Percentiles rank a stretch among this genome's conserved stretches.
Evolutionary conservation across 108 stramenopile species (phyloP).

Genomic region (Cyclotella atomus): DNA sequence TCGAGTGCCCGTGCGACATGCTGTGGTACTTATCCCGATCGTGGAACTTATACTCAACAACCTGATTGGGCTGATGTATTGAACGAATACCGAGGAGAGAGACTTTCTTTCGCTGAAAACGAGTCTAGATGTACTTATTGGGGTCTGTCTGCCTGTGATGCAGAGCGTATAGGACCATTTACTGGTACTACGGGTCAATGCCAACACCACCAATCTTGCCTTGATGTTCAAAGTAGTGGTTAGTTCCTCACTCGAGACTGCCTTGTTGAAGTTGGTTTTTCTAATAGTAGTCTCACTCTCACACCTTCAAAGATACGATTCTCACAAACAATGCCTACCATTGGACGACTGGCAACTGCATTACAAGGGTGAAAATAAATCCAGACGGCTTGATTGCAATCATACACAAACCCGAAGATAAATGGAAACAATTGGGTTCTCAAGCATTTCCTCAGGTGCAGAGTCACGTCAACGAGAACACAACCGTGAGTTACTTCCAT

Average conservation of each 20-base stretch:
- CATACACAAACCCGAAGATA: slow-evolving; percentile 52
- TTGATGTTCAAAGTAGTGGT: slow-evolving; percentile 2
- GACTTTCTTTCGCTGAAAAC: slow-evolving; percentile 24
- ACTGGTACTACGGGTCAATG: slow-evolving; percentile 15
- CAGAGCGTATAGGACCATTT: slow-evolving; percentile 16
- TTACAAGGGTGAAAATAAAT: slow-evolving; percentile 54
- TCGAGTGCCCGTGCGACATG: slow-evolving; percentile 28
- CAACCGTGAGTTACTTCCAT: slow-evolving; percentile 31
- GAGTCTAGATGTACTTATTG: slow-evolving; percentile 22
- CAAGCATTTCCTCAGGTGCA: not conserved
- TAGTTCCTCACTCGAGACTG: no score
- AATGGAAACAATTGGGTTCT: not conserved
- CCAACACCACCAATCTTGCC: slow-evolving; percentile 19
- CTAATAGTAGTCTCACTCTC: no score
- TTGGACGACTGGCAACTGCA: slow-evolving; percentile 59
- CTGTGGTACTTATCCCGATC: slow-evolving; percentile 25
- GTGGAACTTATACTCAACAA: not conserved
- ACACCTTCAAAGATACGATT: not conserved
- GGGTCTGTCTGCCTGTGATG: slow-evolving; percentile 18
- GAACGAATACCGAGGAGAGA: slow-evolving; percentile 25
- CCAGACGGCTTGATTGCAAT: slow-evolving; percentile 54
- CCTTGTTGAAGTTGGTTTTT: no score
- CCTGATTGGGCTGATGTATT: slow-evolving; percentile 17
- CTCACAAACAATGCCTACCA: slow-evolving; percentile 13
- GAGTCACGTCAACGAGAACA: slow-evolving; percentile 29